Base-by-base conservation (phyloP, 2,329 filamentous ascomycete genomes). In the Escovopsis weberi region DNA sequence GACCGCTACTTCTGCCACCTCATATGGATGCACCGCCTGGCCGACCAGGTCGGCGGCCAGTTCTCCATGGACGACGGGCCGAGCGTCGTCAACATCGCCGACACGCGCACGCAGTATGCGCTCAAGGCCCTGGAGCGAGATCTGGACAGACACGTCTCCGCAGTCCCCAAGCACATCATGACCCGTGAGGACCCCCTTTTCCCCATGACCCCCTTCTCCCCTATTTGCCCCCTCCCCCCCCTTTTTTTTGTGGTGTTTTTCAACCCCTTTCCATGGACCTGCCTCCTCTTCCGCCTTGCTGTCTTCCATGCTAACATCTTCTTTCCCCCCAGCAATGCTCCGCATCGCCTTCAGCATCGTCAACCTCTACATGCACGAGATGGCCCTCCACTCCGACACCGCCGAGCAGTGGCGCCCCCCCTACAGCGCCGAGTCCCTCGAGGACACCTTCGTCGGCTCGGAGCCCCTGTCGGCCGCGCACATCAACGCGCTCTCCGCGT, bases 351-450 rank as follows among this genome's bases (percentile, higher is more conserved):
- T 84, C 49, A 67, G 79, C 48, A 71, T 81, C 2, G 57, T 85
- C 33, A 80, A 70, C 47, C 64, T 88, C 3, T 86, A 83, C 55
- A 78, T 87, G 65, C 80, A 88, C 56, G 84, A 88, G 58, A 75
- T 84, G 42, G 78, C 75, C 3, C 73, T 88, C 48, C 78, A 85
- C 48, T 67, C 74, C 8, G 76, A 82, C 43, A 67, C 65, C 18
- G 66, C 44, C 8, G 78, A 83, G 41, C 71, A 74, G 47, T 65
- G 73, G 51, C 62, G 54, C 46, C 64, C 64, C 18, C 65, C 66
- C 7, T 65, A 66, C 52, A 67, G 63, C 54, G 60, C 65, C n/a
- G 64, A 66, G 8, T 58, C 63, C 38, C 54, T 71, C 28, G 60
- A 64, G 19, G 60, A 67, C 41, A 62, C 64, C 30, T 58, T 70